These are phyloP conservation scores for Phylloporus sp. DNA, from an alignment of 768 basidiomycete species.

Conservation along the genomic window DNA sequence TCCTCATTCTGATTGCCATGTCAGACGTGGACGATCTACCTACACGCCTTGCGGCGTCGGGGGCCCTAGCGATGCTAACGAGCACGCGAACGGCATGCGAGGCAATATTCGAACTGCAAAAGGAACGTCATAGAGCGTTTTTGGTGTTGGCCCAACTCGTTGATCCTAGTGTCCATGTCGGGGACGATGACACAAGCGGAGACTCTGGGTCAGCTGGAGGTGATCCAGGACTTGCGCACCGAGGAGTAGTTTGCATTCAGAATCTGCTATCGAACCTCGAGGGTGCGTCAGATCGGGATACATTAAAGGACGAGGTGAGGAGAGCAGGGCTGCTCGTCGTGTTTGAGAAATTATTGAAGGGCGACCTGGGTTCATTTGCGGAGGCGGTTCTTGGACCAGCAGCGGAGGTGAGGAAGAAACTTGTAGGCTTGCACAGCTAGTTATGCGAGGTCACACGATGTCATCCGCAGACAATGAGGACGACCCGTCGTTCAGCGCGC, in stretches of 20 bases:
- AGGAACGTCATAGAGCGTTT: constrained; percentile 60
- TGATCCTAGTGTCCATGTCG: constrained; percentile 46
- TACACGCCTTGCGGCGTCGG: constrained; percentile 87
- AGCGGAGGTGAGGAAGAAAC: constrained; percentile 46
- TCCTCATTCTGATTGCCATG: constrained; percentile 81
- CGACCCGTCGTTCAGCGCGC: constrained; percentile 36
- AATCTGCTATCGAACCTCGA: constrained; percentile 55
- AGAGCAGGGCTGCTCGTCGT: constrained; percentile 51
- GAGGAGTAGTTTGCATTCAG: constrained; percentile 70
- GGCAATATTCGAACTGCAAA: constrained; percentile 59
- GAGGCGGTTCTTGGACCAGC: constrained; percentile 45
- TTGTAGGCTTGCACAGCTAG: constrained; percentile 27
- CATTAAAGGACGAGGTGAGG: constrained; percentile 49
- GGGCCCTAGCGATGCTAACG: constrained; percentile 81
- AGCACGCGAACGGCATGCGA: constrained; percentile 56
- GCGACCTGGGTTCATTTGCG: constrained; percentile 31
- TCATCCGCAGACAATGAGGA: constrained; percentile 8
- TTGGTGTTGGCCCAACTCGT: constrained; percentile 64
- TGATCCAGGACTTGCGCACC: constrained; percentile 67
- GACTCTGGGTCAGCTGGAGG: constrained; percentile 27
- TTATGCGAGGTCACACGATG: constrained; percentile 17
- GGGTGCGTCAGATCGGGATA: constrained; percentile 35
- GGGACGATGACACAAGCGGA: constrained; percentile 33
- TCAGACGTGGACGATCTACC: constrained; percentile 82
- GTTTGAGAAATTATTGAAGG: constrained; percentile 49